Base-by-base conservation (phyloP, 1,139 yeast species). In the Blastobotrys proliferans region DNA sequence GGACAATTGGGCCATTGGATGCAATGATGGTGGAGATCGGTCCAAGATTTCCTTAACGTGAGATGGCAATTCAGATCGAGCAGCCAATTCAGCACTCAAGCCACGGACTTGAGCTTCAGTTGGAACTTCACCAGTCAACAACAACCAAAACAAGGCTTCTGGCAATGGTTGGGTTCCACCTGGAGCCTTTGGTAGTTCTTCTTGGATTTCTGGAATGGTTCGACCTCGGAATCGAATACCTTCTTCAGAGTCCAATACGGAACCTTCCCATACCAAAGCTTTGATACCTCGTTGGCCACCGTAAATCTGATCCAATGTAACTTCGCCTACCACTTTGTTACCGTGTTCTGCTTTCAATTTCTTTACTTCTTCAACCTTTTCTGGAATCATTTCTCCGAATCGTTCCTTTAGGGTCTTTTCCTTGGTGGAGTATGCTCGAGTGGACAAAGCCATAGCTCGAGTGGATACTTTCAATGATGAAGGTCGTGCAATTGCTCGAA, bases 261-360 rank as follows among this genome's bases (percentile, higher is more conserved):
- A 90, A 62, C 98, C 98, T 77, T 92, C 97, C 97, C 97, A 92
- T 50, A 92, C 97, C 60, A 92, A 77, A 63, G 96, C 95, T 73
- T 86, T 86, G 73, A 90, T 85, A 69, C 97, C 97, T 73, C 97
- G 83, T 96, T 86, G 87, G 79, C 98, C 98, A 77, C 97, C 98
- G 73, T 92, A 92, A 43, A 96, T 96, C 74, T 92, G 97, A 71
- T 87, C 96, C 56, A 92, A 77, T 54, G 81, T 74, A 56, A 90
- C 94, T 73, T 92, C 96, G 59, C 96, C 97, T 61, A 94, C 87
- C 50, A 56, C 92, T 61, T 94, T 82, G 67, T 81, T 77, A 63
- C 97, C 97, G 67, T 88, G 76, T 61, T 86, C 92, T 67, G 84
- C 76, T 70, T 90, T 86, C 65, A 90, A 81, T 61, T 81, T 80